Base-by-base conservation (phyloP, 2,329 filamentous ascomycete species). In the Arachnopeziza araneosa region DNA sequence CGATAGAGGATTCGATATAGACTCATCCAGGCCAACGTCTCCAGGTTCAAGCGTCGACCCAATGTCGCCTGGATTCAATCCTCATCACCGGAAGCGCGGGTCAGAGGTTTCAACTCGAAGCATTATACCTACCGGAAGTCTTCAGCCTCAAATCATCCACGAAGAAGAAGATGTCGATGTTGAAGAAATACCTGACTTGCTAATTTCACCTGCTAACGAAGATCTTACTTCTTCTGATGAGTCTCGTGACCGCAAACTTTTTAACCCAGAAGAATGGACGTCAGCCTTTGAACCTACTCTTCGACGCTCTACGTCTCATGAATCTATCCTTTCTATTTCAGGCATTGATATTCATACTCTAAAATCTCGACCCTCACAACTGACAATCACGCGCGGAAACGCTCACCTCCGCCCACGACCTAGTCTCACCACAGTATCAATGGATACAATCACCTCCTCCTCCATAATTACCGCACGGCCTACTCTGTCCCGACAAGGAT, bases 331-430 rank as follows among this genome's bases (percentile, higher is more conserved):
- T 66, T 97, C 93, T 0, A 82, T 96, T 1, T 85, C 87, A 0
- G 92, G 91, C 1, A 87, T 96, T 72, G 93, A 97, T 71, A 96
- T 96, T 55, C 92, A 96, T 72, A 92, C 89, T 0, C 79, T 96
- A 4, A 87, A 88, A 68, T 81, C 82, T 1, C 84, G 89, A 3
- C 90, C 91, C 0, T 90, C 89, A 36, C 90, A 96, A 68, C 81
- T 95, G 60, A 83, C 87, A 21, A 77, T 72, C 32, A 77, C 63
- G 69, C 68, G 23, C 70, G 84, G 63, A 72, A 80, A 55, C 77
- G 81, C 60, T 78, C 78, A 59, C 78, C 79, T 71, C 57, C 71
- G 76, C 51, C 74, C 77, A 32, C 78, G 79, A 58, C 76, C 76
- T 19, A 77, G 79, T 63, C 64, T 74, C 54, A 69, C 77, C 63